These are phyloP conservation scores for Tricholoma bakamatsutake DNA, from an alignment of 768 basidiomycete species.

Conservation along the genomic window DNA sequence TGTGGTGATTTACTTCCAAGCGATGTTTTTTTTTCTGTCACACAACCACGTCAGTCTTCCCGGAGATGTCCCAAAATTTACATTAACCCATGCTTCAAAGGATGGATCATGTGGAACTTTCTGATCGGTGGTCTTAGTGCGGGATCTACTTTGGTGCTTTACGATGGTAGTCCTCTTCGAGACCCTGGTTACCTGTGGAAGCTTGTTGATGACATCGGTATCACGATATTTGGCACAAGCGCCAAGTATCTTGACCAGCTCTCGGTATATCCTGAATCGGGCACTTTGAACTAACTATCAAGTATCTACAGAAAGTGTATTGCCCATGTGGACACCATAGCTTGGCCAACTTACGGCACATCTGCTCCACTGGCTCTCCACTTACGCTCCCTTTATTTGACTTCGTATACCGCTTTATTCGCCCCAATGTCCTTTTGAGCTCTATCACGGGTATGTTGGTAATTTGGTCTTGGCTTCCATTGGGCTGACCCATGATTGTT, in stretches of 20 bases:
- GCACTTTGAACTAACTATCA: constrained; percentile 10
- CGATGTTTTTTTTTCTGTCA: constrained; percentile 85
- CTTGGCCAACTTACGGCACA: constrained; percentile 55
- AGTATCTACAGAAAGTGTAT: constrained; percentile 52
- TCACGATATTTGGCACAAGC: constrained; percentile 78
- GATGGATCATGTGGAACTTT: constrained; percentile 95
- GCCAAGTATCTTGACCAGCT: constrained; percentile 81
- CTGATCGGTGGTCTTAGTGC: constrained; percentile 58
- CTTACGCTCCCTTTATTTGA: constrained; percentile 65
- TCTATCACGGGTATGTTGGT: constrained; percentile 57
- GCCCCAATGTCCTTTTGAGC: constrained; percentile 55
- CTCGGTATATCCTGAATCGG: constrained; percentile 38
- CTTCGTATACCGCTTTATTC: constrained; percentile 67
- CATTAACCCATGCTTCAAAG: constrained; percentile 32
- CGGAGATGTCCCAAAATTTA: neutral
- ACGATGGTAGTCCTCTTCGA: constrained; percentile 75
- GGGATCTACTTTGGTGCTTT: constrained; percentile 70
- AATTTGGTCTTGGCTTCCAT: neutral
- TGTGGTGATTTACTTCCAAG: constrained; percentile 59
- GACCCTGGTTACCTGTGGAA: constrained; percentile 64
- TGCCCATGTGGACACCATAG: constrained; percentile 58
- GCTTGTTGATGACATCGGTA: constrained; percentile 59
- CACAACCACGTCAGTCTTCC: constrained; percentile 60
- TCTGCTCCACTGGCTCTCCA: constrained; percentile 80
- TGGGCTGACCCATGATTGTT: neutral